A percentile compares a stretch with the other conserved stretches of the same genome.
These are phyloP conservation scores for Fusarium palustre DNA, from an alignment of 2,329 filamentous ascomycete genomes.

Conservation along the genomic window DNA sequence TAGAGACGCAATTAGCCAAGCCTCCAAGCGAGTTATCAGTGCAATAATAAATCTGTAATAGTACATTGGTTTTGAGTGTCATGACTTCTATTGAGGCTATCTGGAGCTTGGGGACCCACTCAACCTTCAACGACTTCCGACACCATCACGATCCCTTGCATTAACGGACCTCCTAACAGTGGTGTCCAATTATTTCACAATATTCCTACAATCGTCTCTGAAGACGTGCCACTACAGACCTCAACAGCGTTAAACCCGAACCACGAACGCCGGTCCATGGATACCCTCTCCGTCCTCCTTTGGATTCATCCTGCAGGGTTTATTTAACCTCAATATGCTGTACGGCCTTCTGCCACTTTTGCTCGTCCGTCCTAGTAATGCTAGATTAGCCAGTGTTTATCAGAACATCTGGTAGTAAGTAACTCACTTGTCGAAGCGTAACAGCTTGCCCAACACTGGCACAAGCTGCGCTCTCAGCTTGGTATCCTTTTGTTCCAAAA, in stretches of 20 bases:
- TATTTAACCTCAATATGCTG: constrained; percentile 60
- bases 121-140: constrained; percentile 12
- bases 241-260: constrained; percentile 22
- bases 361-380: constrained; percentile 71
- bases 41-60: background rate
- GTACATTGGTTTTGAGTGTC: background rate
- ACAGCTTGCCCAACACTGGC: constrained; percentile 79
- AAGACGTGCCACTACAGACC: constrained; percentile 4
- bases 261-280: constrained; percentile 32
- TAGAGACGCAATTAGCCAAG: background rate
- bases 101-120: constrained; percentile 13
- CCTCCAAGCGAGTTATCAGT: background rate
- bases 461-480: constrained; percentile 80
- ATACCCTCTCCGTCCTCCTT: background rate
- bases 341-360: constrained; percentile 87
- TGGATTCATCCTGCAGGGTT: constrained; percentile 8
- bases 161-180: background rate
- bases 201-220: constrained; percentile 36
- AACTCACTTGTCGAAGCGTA: constrained; percentile 80
- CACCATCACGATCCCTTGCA: constrained; percentile 5
- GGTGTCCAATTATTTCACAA: constrained; percentile 14
- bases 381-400: background rate
- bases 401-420: constrained; percentile 27
- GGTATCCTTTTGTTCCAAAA: constrained; percentile 83
- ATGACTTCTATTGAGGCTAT: constrained; percentile 25